Conservation (phyloP, 2,329 filamentous ascomycete species). For the Beauveria sp. region DNA sequence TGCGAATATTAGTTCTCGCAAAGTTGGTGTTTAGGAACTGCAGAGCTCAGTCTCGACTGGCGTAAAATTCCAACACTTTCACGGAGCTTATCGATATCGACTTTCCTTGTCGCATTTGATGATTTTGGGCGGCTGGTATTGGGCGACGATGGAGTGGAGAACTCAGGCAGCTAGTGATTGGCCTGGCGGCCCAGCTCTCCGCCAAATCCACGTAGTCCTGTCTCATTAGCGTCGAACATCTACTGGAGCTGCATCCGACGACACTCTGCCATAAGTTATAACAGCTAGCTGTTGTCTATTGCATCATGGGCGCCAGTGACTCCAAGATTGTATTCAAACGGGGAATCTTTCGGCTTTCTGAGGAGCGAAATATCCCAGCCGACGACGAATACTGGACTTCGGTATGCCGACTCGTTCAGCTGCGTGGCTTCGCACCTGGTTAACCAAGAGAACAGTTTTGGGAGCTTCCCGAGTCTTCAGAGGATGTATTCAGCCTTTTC, state of each 20-base stretch:
- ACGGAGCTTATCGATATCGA: slow-evolving; percentile 5
- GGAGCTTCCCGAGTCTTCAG: slow-evolving; percentile 90
- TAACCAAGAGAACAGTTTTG: slow-evolving; percentile 61
- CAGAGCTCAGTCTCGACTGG: neutral
- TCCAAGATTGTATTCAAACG: slow-evolving; percentile 99
- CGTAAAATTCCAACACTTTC: neutral
- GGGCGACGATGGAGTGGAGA: neutral
- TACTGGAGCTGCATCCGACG: neutral
- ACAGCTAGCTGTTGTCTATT: slow-evolving; percentile 15
- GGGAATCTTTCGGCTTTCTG: slow-evolving; percentile 93
- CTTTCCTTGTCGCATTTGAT: neutral
- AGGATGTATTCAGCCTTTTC: slow-evolving; percentile 96
- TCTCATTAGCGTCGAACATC: slow-evolving; percentile 8
- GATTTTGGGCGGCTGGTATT: neutral
- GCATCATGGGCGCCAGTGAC: slow-evolving; percentile 87
- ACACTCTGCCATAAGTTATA: neutral
- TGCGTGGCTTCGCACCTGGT: slow-evolving; percentile 11
- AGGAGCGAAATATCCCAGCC: slow-evolving; percentile 77
- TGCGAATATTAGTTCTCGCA: neutral
- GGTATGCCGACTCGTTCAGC: slow-evolving; percentile 43
- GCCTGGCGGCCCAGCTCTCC: neutral
- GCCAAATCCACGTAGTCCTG: slow-evolving; percentile 2
- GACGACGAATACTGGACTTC: slow-evolving; percentile 91
- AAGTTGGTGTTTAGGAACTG: neutral
- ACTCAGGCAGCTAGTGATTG: neutral